These are phyloP conservation scores for Heliocybe sulcata DNA, from an alignment of 1,284 basidiomycete species.

Conservation along the genomic window DNA sequence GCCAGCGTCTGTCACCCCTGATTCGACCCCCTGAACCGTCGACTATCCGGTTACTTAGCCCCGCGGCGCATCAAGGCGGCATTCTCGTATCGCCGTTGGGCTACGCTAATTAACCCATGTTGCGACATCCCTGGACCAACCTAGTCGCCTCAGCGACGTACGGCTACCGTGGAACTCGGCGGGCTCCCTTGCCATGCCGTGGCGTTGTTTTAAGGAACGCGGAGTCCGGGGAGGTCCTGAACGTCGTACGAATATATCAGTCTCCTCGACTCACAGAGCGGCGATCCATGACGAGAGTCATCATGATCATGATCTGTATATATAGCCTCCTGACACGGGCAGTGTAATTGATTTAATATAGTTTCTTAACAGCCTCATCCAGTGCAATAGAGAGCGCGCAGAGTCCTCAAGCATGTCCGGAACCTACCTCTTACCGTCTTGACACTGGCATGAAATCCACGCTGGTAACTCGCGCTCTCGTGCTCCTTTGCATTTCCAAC, in stretches of 20 bases:
- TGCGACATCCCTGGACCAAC: too few relatives aligned
- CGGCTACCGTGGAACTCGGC: too few relatives aligned
- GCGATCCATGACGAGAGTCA: background rate
- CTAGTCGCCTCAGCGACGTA: too few relatives aligned
- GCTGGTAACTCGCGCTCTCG: background rate
- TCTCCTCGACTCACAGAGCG: background rate
- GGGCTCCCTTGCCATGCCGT: too few relatives aligned
- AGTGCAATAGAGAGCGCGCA: background rate
- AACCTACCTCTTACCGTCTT: too few relatives aligned
- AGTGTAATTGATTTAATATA: background rate
- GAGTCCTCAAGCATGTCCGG: too few relatives aligned
- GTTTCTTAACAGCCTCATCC: background rate
- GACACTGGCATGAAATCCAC: background rate
- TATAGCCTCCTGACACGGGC: background rate
- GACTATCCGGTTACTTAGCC: background rate
- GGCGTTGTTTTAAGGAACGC: too few relatives aligned
- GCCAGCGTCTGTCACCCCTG: background rate
- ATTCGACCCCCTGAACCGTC: background rate
- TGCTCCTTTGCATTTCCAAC: background rate
- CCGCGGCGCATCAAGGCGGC: too few relatives aligned
- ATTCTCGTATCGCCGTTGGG: too few relatives aligned
- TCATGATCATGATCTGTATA: background rate
- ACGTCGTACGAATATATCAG: background rate
- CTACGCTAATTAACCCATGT: too few relatives aligned
- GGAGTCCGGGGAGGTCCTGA: too few relatives aligned